Evolutionary conservation across 2,329 filamentous ascomycete genomes (phyloP).

Genomic region (Cytospora mali): DNA sequence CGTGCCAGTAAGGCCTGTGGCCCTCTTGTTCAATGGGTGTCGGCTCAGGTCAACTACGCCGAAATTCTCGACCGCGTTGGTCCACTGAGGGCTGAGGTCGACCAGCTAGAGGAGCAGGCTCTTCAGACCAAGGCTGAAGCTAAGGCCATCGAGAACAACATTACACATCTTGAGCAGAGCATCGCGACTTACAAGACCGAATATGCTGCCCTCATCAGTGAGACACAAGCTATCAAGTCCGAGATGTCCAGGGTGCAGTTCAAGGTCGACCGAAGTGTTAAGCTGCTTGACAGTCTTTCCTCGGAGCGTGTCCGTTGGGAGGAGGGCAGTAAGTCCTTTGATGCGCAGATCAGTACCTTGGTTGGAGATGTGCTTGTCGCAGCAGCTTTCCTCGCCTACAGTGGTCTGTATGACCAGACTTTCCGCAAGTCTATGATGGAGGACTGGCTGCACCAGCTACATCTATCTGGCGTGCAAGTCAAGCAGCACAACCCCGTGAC

Average conservation of each 20-base stretch:
- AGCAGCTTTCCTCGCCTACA: conserved; percentile 96
- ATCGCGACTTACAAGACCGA: conserved; percentile 96
- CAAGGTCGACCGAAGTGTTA: conserved; percentile 96
- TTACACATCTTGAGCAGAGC: conserved; percentile 80
- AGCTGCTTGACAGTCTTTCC: conserved; percentile 89
- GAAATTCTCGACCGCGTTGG: conserved; percentile 94
- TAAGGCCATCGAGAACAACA: conserved; percentile 86
- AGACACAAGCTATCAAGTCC: conserved; percentile 94
- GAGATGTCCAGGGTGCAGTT: conserved; percentile 97
- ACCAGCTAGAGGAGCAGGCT: conserved; percentile 82
- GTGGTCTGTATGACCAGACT: conserved; percentile 95
- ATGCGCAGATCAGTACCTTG: conserved; percentile 94
- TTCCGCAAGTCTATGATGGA: conserved; percentile 98
- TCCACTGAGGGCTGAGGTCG: conserved; percentile 87
- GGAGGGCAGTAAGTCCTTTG: conserved; percentile 95
- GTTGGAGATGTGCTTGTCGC: conserved; percentile 95
- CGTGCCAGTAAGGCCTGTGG: conserved; percentile 96
- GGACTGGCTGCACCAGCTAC: conserved; percentile 93
- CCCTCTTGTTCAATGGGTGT: conserved; percentile 94
- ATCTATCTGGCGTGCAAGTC: conserved; percentile 88
- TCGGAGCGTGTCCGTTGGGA: conserved; percentile 95
- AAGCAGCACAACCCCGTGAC: conserved; percentile 94
- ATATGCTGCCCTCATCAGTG: conserved; percentile 93
- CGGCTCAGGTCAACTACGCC: conserved; percentile 97
- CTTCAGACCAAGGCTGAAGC: conserved; percentile 92